Conservation (phyloP, 2,329 filamentous ascomycete species). For the Gnomoniopsis smithogilvyi region DNA sequence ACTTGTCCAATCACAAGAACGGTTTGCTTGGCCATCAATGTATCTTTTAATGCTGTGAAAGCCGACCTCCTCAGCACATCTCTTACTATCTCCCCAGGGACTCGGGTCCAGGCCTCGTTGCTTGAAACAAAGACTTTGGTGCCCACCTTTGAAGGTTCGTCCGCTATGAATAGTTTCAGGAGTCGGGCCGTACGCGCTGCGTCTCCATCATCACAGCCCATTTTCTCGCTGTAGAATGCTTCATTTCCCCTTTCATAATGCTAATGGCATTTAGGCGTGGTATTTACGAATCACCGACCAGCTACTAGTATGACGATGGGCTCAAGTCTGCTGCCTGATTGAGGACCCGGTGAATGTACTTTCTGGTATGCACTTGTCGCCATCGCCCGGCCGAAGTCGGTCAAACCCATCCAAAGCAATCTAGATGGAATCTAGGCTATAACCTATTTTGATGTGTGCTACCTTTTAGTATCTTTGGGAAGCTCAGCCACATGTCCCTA, state of each 20-base stretch:
- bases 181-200: not conserved
- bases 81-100: no score
- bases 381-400: not conserved
- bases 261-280: not conserved
- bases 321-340: not conserved
- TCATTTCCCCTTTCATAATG: not conserved
- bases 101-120: no score
- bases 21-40: no score
- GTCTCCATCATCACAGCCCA: not conserved
- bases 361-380: not conserved
- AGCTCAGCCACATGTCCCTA: constrained; percentile 8
- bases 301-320: not conserved
- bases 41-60: no score
- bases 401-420: no score
- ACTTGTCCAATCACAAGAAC: no score
- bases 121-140: no score
- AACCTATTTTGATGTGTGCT: not conserved
- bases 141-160: not conserved
- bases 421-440: no score
- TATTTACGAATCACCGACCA: not conserved
- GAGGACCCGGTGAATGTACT: no score
- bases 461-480: not conserved
- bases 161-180: not conserved
- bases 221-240: no score
- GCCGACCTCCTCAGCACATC: no score